Conservation (phyloP, 306 rosid species). For the Sicyos edulis region DNA sequence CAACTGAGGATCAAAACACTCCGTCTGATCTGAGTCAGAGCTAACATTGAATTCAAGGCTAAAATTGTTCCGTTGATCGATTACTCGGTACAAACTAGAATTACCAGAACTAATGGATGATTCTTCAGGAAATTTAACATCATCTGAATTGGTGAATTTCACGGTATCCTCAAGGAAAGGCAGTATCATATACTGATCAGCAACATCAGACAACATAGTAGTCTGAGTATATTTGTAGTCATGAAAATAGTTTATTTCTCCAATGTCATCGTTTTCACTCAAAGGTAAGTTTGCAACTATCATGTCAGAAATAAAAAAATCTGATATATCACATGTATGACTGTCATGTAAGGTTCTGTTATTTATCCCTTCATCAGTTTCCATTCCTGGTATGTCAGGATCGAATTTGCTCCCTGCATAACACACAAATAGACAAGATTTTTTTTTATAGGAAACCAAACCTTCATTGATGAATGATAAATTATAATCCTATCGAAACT, state of each 20-base stretch:
- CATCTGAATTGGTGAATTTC: slow-evolving; percentile 35
- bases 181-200: slow-evolving; percentile 68
- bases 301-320: slow-evolving; percentile 92
- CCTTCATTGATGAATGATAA: too few relatives aligned
- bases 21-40: slow-evolving; percentile 55
- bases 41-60: slow-evolving; percentile 52
- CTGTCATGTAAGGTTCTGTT: slow-evolving; percentile 43
- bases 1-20: slow-evolving; percentile 81
- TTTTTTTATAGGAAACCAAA: too few relatives aligned
- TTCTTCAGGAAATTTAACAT: slow-evolving; percentile 47
- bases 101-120: slow-evolving; percentile 40
- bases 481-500: too few relatives aligned
- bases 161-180: slow-evolving; percentile 76
- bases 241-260: slow-evolving; percentile 42
- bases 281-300: slow-evolving; percentile 72
- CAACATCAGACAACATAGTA: slow-evolving; percentile 42
- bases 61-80: slow-evolving; percentile 64
- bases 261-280: slow-evolving; percentile 40
- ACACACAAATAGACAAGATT: not conserved
- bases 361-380: slow-evolving; percentile 45
- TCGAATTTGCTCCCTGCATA: slow-evolving; percentile 37
- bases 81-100: slow-evolving; percentile 57
- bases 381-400: slow-evolving; percentile 42
- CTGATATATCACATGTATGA: slow-evolving; percentile 77
- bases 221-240: slow-evolving; percentile 54